Evolutionary conservation across 805 yeast genomes (phyloP).

Genomic region (Saccharomycopsis javanensis): DNA sequence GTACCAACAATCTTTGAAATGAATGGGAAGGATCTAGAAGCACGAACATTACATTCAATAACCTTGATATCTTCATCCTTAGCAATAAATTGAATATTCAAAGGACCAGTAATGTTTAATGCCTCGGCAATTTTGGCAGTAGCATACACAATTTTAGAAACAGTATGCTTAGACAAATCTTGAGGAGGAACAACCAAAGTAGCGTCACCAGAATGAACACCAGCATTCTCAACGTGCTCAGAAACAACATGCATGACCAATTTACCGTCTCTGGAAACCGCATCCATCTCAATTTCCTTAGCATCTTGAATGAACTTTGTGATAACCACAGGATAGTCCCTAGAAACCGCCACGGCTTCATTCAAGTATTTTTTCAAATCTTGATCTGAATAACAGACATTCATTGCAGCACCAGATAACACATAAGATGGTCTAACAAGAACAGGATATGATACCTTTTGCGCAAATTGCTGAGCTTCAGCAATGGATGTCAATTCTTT

Average conservation of each 20-base stretch:
- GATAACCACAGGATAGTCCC: slow-evolving; percentile 95
- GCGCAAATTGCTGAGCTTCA: slow-evolving; percentile 90
- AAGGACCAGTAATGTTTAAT: slow-evolving; percentile 93
- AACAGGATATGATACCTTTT: slow-evolving; percentile 86
- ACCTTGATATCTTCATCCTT: slow-evolving; percentile 94
- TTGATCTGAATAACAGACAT: slow-evolving; percentile 82
- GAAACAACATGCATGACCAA: slow-evolving; percentile 95
- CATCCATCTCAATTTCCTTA: slow-evolving; percentile 97
- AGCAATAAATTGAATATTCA: slow-evolving; percentile 93
- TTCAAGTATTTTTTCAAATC: slow-evolving; percentile 80
- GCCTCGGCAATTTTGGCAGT: slow-evolving; percentile 96
- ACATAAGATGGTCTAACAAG: slow-evolving; percentile 97
- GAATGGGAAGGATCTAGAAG: slow-evolving; percentile 99
- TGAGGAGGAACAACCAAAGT: slow-evolving; percentile 96
- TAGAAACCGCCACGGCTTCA: slow-evolving; percentile 95
- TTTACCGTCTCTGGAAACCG: slow-evolving; percentile 92
- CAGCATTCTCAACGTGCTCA: slow-evolving; percentile 98
- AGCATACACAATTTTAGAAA: slow-evolving; percentile 82
- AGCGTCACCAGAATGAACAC: slow-evolving; percentile 99
- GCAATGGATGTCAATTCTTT: slow-evolving; percentile 87
- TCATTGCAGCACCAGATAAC: slow-evolving; percentile 98
- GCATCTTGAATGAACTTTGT: slow-evolving; percentile 96
- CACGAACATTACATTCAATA: slow-evolving; percentile 97
- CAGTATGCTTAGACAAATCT: slow-evolving; percentile 86
- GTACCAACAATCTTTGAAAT: slow-evolving; percentile 95